These are phyloP conservation scores for Silene latifolia DNA, from an alignment of 148 eudicot genomes.

Conservation along the genomic window DNA sequence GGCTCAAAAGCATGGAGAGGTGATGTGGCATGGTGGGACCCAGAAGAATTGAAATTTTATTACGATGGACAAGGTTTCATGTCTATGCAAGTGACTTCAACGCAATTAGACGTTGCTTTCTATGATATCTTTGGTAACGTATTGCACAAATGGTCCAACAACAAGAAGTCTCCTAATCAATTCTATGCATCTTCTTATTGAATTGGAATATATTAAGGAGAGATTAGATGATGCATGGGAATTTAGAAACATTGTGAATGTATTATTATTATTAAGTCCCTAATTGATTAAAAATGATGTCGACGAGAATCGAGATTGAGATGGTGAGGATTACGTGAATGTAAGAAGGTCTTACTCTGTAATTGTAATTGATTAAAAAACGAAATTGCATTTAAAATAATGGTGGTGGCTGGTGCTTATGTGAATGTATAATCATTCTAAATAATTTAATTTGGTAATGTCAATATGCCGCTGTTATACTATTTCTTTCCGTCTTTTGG, in stretches of 20 bases:
- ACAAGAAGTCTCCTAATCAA: constrained; percentile 32
- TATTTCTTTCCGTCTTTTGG: no score
- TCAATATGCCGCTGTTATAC: no score
- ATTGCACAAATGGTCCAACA: constrained; percentile 52
- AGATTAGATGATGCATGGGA: no score
- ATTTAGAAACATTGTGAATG: no score
- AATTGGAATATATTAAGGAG: no score
- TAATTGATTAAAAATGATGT: no score
- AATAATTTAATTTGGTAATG: no score
- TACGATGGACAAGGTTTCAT: constrained; percentile 93
- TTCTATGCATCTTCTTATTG: constrained; percentile 7
- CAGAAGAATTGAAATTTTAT: constrained; percentile 48
- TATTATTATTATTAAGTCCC: no score
- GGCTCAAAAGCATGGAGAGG: constrained; percentile 96
- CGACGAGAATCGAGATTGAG: no score
- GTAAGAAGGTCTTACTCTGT: no score
- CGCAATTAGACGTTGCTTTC: constrained; percentile 34
- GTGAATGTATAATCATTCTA: not conserved
- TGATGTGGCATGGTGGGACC: constrained; percentile 32
- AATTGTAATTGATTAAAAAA: not conserved
- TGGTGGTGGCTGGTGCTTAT: not conserved
- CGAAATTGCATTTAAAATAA: not conserved
- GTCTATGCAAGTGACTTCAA: constrained; percentile 46
- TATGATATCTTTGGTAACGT: constrained; percentile 56
- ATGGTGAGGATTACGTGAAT: no score